Evolutionary conservation across 495 filamentous ascomycete genomes (phyloP).

Genomic region (Apiosordaria backusii): DNA sequence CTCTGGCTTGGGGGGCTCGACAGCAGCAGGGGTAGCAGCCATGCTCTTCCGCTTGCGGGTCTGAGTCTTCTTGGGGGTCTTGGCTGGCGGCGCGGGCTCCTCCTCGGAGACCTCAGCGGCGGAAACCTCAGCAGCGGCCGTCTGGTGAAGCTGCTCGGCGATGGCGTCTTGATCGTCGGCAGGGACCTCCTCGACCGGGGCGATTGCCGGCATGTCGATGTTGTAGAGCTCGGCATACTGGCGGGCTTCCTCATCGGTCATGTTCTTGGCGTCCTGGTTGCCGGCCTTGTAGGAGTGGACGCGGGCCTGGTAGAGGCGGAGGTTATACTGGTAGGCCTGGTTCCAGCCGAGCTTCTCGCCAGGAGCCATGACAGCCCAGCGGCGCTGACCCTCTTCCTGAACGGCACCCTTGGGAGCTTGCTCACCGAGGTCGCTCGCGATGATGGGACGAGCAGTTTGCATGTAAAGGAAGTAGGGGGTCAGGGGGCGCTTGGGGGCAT

Average conservation of each 20-base stretch:
- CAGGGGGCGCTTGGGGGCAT: conserved; percentile 87
- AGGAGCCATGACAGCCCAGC: conserved; percentile 74
- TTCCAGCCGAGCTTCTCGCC: conserved; percentile 74
- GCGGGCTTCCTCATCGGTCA: conserved; percentile 56
- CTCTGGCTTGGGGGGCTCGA: conserved; percentile 52
- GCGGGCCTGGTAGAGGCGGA: conserved; percentile 67
- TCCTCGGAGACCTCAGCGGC: conserved; percentile 46
- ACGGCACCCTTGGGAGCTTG: conserved; percentile 73
- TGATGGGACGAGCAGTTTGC: conserved; percentile 71
- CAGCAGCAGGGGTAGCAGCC: conserved; percentile 40
- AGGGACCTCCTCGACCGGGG: conserved; percentile 49
- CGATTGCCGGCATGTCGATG: conserved; percentile 43
- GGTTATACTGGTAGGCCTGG: conserved; percentile 69
- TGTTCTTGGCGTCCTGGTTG: conserved; percentile 59
- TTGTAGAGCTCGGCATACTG: conserved; percentile 53
- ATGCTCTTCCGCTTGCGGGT: conserved; percentile 49
- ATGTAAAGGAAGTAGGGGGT: conserved; percentile 95
- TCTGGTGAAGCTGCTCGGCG: conserved; percentile 52
- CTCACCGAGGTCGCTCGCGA: conserved; percentile 69
- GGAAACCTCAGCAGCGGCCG: conserved; percentile 37
- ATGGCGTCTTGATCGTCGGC: conserved; percentile 56
- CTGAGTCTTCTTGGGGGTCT: conserved; percentile 48
- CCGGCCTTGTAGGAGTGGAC: conserved; percentile 69
- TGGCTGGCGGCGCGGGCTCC: conserved; percentile 29
- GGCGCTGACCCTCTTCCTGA: conserved; percentile 71